Evolutionary conservation across 495 filamentous ascomycete species (phyloP), one percentile per base, ranked within the genome.

Genomic region (Pyronema domesticum): DNA sequence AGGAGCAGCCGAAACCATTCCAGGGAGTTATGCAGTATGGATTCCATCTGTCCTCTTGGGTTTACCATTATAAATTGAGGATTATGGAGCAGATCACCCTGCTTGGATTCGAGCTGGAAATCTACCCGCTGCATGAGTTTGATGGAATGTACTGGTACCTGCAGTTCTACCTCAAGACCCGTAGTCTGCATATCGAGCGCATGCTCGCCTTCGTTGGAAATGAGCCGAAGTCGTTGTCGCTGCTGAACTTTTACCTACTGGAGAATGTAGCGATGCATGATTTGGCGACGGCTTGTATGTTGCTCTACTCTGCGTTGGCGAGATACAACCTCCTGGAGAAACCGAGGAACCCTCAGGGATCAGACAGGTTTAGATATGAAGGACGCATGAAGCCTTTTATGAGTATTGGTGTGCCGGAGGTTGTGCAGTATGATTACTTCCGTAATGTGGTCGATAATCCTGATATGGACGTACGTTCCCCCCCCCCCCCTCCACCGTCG

Each of bases 101-200:
- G 66, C 80, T 95, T 51, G 91, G 91, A n/a, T 95, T 99, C 64
- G 91, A 96, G 67, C 79, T 94, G 14, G 80, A 87, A 7, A 78
- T 94, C 23, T 96, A 96, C 63, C 79, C 85, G 18, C 75, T 81
- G 1, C 84, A 94, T 65, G 91, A 99, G 68, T 72, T 91, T 6
- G 76, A 81, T 10, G 80, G 78, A 13, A 95, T 95, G 85, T 95
- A 94, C 65, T 89, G 83, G 81, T 93, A 85, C 56, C 72, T 83
- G 6, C 72, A 77, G 61, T 70, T 76, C 56, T 71, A 83, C 0
- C 65, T 74, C 40, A 69, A 73, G 47, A 74, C 73, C 0, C 72
- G 76, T n/a, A 68, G 72, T 30, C 68, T 71, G 46, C 81, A 87
- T 59, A 69, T 81, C 33, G 81, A 85, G 54, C 80, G 85, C 46